Base-by-base conservation (phyloP, 371 early-diverging fungal species). In the Thermomucor indicae-seudaticae region DNA sequence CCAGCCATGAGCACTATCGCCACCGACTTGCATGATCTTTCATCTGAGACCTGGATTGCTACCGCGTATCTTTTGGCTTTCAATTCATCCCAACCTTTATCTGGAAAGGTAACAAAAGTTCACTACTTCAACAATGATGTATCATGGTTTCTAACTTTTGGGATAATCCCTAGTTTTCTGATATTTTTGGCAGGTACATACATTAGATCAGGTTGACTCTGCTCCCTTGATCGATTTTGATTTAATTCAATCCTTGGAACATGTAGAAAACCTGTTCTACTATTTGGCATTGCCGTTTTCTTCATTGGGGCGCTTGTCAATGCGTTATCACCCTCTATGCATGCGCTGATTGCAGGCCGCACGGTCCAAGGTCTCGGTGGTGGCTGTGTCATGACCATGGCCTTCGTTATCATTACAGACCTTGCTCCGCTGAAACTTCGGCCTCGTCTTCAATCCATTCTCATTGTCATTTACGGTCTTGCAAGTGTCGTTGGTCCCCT, bases 351-450 rank as follows among this genome's bases (percentile, higher is more conserved):
- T 37, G 69, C 78, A n/a, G 82, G 83, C 27, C 80, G 88, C 20
- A 79, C 78, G 0, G 65, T 88, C 14, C 78, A 85, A 53, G 88
- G 88, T 6, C 60, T 86, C 24, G 88, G 87, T 34, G 86, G 84
- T 47, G 88, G 82, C 8, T 81, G 86, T 19, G 60, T 90, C 22
- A 73, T 85, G 60, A 67, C 84, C 10, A 64, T 84, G 65, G 74
- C 78, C 17, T 75, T 85, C 50, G 86, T 93, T 50, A 84, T 91
- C 51, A 83, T 93, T 40, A 78, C 91, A 3, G 95, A 95, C 47
- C 64, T 93, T 19, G 55, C 67, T 1, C 68, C 88, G 11, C 35
- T 88, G 12, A 58, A 78, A 10, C 79, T 90, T 20, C 79, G 91
- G 0, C 85, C 82, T 25, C 75, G 80, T 7, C 86, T 83, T 51